phyloP scores from a whole-genome alignment of 805 yeast species.

The Barnettozyma sucrosica region DNA sequence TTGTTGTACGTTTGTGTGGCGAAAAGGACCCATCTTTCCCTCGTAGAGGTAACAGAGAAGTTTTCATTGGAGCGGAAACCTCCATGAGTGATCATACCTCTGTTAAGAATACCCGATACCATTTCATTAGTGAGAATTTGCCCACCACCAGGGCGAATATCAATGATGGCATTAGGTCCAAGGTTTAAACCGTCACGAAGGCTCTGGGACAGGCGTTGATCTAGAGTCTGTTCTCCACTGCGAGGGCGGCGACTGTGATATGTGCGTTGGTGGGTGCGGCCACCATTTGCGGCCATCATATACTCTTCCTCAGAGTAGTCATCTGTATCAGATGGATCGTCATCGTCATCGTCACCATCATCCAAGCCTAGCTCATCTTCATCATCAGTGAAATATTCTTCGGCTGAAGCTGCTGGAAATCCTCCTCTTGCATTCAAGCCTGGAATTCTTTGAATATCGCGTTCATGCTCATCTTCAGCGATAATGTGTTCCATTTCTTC shows the following conservation, averaged over 20 bases:
- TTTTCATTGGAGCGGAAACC: slow-evolving; percentile 5
- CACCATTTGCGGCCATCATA: neutral
- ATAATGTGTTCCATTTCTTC: slow-evolving; percentile 10
- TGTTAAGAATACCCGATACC: slow-evolving; percentile 1
- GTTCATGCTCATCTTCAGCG: neutral
- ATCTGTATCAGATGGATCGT: slow-evolving; percentile 20
- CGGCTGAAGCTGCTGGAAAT: neutral
- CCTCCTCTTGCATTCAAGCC: neutral
- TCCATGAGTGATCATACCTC: neutral
- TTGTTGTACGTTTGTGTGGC: slow-evolving; percentile 46
- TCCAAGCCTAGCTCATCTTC: slow-evolving; percentile 16
- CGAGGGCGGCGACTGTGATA: slow-evolving; percentile 3
- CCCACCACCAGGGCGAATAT: neutral
- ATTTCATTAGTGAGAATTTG: neutral
- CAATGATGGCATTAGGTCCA: neutral
- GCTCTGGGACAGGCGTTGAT: neutral
- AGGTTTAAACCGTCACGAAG: neutral
- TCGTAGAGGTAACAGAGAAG: slow-evolving; percentile 37
- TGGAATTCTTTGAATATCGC: neutral
- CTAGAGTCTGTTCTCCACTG: neutral
- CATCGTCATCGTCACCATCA: slow-evolving; percentile 12
- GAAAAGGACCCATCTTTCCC: slow-evolving; percentile 65
- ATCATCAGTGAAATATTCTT: slow-evolving; percentile 1
- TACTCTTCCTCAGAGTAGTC: slow-evolving; percentile 10
- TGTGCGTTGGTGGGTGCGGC: neutral